phyloP scores from a whole-genome alignment of 1,139 yeast genomes.

The Candida albicans region DNA sequence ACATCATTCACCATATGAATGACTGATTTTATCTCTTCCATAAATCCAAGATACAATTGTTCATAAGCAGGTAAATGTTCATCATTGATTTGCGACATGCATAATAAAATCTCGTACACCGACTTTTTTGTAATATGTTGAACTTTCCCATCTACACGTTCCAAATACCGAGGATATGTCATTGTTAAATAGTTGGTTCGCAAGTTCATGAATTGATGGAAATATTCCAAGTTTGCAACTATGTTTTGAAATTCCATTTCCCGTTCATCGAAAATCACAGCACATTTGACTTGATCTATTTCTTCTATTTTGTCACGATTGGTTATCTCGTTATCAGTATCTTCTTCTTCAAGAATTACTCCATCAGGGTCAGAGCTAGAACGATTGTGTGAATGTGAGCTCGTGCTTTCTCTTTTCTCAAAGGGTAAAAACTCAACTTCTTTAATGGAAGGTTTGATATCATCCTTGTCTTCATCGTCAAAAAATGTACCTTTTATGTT shows the following conservation, averaged over 20 bases:
- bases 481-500: neutral
- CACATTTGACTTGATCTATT: conserved; percentile 1
- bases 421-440: conserved; percentile 11
- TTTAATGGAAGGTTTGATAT: conserved; percentile 5
- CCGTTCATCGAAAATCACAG: conserved; percentile 10
- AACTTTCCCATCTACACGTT: conserved; percentile 20
- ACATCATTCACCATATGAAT: conserved; percentile 42
- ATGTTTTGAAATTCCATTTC: conserved; percentile 14
- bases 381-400: neutral
- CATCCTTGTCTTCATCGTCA: conserved; percentile 4
- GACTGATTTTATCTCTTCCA: conserved; percentile 40
- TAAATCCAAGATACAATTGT: conserved; percentile 31
- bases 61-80: conserved; percentile 40
- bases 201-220: conserved; percentile 20
- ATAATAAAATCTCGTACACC: conserved; percentile 24
- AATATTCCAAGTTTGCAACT: conserved; percentile 11
- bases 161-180: conserved; percentile 32
- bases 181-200: conserved; percentile 27
- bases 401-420: conserved; percentile 1
- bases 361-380: conserved; percentile 1
- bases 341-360: conserved; percentile 3
- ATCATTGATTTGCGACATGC: conserved; percentile 33
- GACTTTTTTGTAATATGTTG: conserved; percentile 22
- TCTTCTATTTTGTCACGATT: neutral
- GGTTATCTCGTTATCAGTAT: neutral